Base-by-base conservation (phyloP, 2,329 filamentous ascomycete species). In the Cercospora sojina region DNA sequence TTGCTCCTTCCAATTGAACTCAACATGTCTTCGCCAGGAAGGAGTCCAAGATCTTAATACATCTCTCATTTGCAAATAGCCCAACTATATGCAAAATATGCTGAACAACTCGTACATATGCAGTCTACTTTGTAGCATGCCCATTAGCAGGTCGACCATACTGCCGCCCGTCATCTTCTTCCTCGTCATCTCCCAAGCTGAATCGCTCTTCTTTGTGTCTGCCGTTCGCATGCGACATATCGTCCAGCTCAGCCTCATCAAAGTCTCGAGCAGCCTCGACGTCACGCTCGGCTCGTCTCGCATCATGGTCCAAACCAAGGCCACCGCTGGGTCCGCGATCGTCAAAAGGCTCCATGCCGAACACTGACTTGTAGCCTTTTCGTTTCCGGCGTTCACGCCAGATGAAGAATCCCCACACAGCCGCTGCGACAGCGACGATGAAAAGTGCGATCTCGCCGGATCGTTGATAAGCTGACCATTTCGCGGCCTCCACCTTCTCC, bases 401-500 rank as follows among this genome's bases (percentile, higher is more conserved):
- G 69, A 89, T 82, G 72, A 88, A 86, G 75, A 88, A 91, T n/a
- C 89, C 91, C 89, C 92, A 96, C 12, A 86, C 81, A 5, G 80
- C 82, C 1, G 91, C 91, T 1, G 88, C 89, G 66, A 95, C 86
- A 60, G 90, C 83, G 18, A 97, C 91, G 58, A 97, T 87, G 16
- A 93, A 87, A 2, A 97, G 85, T 1, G 93, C 92, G 6, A 93
- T 87, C 79, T 96, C 92, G 59, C 93, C 93, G 2, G 91, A 95
- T 73, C 91, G 90, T 76, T 90, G 90, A 79, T 97, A 97, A 0
- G 93, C 93, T 60, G 89, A 87, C 91, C 93, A 96, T 74, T 93
- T 91, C 18, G 93, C 92, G 29, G 92, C 87, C 72, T 93, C 87
- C n/a, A 97, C 80, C 75, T 90, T 88, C 75, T 91, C 84, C 70